Evolutionary conservation across 495 filamentous ascomycete species (phyloP).

Genomic region (Aspergillus mulundensis): DNA sequence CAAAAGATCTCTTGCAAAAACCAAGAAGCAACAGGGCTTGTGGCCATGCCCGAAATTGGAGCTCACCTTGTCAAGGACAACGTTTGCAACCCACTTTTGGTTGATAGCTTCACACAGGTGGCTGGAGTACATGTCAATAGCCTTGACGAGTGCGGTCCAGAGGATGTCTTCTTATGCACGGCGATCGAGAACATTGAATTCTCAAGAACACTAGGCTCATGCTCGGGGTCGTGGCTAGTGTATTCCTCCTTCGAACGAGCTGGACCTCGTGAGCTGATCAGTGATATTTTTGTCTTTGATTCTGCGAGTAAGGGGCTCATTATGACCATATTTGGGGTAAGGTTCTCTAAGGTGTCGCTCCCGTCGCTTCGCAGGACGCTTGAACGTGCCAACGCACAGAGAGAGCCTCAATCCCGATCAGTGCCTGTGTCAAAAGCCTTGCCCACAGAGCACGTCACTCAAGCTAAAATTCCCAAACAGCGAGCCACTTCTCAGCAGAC

Average conservation of each 20-base stretch:
- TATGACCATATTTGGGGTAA: not conserved
- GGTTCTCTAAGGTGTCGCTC: not conserved
- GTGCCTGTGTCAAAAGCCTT: not conserved
- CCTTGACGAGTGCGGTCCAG: not conserved
- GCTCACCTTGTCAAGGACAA: not conserved
- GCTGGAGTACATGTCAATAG: not conserved
- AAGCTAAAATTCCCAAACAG: no score
- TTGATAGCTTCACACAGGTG: slow-evolving; percentile 2
- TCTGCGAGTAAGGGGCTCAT: not conserved
- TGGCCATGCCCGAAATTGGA: not conserved
- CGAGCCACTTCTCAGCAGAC: no score
- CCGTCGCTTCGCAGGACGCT: not conserved
- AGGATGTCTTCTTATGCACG: slow-evolving; percentile 3
- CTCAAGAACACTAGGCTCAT: no score
- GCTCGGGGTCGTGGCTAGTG: not conserved
- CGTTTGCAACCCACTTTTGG: not conserved
- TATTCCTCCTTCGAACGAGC: not conserved
- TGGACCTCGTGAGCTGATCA: not conserved
- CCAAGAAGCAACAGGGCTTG: not conserved
- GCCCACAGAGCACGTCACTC: not conserved
- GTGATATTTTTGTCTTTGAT: slow-evolving; percentile 2
- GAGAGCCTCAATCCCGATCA: not conserved
- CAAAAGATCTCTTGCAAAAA: not conserved
- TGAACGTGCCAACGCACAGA: not conserved
- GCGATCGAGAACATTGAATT: not conserved